A percentile compares a stretch with the other conserved stretches of the same genome.
Evolutionary conservation across 352 stramenopile genomes (phyloP).

Genomic region (Phytophthora litchii): DNA sequence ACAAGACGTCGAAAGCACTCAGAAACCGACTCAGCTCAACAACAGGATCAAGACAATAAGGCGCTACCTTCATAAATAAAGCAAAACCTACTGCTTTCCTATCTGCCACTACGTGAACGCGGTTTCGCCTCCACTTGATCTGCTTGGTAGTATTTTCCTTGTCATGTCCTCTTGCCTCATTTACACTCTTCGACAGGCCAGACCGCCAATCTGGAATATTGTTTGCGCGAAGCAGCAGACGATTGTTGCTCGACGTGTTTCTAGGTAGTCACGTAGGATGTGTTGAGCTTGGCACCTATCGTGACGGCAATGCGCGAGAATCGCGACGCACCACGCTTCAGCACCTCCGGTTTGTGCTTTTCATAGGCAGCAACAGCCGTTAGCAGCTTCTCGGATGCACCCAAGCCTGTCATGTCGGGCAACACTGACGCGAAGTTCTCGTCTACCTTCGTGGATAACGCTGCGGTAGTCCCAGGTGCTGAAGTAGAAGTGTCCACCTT

Average conservation of each 20-base stretch:
- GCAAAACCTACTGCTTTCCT: conserved; percentile 33
- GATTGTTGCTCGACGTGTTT: background rate
- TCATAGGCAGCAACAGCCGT: conserved; percentile 81
- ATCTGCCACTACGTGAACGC: conserved; percentile 19
- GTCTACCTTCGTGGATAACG: conserved; percentile 35
- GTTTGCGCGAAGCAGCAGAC: conserved; percentile 5
- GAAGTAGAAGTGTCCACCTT: conserved; percentile 19
- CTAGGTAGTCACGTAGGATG: conserved; percentile 65
- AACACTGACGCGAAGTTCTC: conserved; percentile 73
- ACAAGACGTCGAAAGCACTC: background rate
- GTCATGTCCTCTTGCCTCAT: conserved; percentile 7
- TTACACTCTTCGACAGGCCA: conserved; percentile 9
- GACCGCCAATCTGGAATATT: conserved; percentile 2
- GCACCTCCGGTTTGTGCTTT: conserved; percentile 83
- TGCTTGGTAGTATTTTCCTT: conserved; percentile 15
- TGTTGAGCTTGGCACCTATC: conserved; percentile 82
- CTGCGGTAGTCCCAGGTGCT: background rate
- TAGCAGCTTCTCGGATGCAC: conserved; percentile 79
- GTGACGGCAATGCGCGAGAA: conserved; percentile 76
- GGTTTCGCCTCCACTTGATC: conserved; percentile 16
- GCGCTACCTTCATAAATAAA: conserved; percentile 37
- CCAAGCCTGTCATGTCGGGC: conserved; percentile 73
- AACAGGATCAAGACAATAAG: no score
- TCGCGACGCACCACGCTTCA: conserved; percentile 60
- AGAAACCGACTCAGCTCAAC: no score